Evolutionary conservation across 2,329 filamentous ascomycete species (phyloP), one percentile per base, ranked within the genome.

Genomic region (Fusarium nanum): DNA sequence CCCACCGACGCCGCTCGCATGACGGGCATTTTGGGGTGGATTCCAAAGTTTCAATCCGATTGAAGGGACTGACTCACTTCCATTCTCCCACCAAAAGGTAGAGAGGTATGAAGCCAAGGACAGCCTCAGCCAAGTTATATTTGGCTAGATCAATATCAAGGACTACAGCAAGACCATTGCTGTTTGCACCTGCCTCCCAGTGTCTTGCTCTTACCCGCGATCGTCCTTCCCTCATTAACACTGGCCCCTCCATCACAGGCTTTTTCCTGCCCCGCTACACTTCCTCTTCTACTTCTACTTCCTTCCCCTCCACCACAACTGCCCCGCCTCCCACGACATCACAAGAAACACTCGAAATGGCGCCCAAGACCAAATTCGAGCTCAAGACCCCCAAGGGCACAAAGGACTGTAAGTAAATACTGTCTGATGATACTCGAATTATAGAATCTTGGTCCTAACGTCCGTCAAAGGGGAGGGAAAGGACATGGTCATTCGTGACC

Each of bases 351-450:
- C 54, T 28, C 64, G 64, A 67, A 58, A 77, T 77, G 76, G 76
- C 76, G 58, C 75, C 76, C 64, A 77, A 77, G 67, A 74, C 52
- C 56, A 77, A 77, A 59, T 77, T 76, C 47, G 75, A 73, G 81
- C 86, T 97, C 78, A 97, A 97, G 86, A 93, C 91, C 77, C 93
- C 93, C 68, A 97, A 97, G 86, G 93, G 94, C 73, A 97, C 93
- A 71, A 92, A 93, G 78, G 94, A 97, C 80, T 97, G 89, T 89
- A 60, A 73, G 73, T 70, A 20, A 49, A 52, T 27, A 46, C 23
- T 20, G 37, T 50, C 42, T 45, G 6, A 14, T 27, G 14, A 23
- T 56, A 7, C 27, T 20, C 34, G 37, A 53, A 45, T 41, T 16
- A 16, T 30, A 49, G 46, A 41, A 25, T 16, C 8, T 42, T 28